phyloP scores from a whole-genome alignment of 2,329 filamentous ascomycete species.

The Curvularia eragrostidis region DNA sequence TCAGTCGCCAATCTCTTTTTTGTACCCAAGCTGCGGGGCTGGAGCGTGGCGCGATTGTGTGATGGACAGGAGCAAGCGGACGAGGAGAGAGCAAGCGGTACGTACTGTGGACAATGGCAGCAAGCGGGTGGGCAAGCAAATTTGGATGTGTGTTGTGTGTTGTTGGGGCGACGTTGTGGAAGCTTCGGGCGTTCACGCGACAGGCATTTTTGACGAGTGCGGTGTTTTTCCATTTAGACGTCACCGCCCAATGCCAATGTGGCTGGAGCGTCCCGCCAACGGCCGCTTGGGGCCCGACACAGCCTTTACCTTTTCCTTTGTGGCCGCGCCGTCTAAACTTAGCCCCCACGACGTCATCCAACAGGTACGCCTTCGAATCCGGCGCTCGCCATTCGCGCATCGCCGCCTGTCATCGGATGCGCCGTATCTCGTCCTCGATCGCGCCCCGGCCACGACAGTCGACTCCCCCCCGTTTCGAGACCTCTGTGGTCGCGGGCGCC shows the following conservation, averaged over 20 bases:
- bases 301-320: neutral
- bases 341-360: neutral
- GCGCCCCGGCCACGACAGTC: neutral
- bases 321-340: neutral
- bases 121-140: constrained; percentile 3
- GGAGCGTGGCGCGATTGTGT: neutral
- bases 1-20: constrained; percentile 7
- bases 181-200: constrained; percentile 26
- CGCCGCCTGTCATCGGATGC: neutral
- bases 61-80: no score
- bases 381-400: neutral
- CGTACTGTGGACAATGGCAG: constrained; percentile 14
- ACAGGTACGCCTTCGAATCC: neutral
- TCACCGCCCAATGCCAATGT: constrained; percentile 23
- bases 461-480: neutral
- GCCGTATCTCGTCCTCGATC: neutral
- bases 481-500: neutral
- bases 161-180: constrained; percentile 13
- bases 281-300: constrained; percentile 8
- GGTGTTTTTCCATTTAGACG: constrained; percentile 25
- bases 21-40: neutral
- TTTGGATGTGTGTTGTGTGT: neutral
- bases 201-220: constrained; percentile 27
- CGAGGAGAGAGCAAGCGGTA: neutral
- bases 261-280: constrained; percentile 19